These are phyloP conservation scores for Rhizomucor pusillus DNA, from an alignment of 371 early-diverging fungal genomes.

Conservation along the genomic window DNA sequence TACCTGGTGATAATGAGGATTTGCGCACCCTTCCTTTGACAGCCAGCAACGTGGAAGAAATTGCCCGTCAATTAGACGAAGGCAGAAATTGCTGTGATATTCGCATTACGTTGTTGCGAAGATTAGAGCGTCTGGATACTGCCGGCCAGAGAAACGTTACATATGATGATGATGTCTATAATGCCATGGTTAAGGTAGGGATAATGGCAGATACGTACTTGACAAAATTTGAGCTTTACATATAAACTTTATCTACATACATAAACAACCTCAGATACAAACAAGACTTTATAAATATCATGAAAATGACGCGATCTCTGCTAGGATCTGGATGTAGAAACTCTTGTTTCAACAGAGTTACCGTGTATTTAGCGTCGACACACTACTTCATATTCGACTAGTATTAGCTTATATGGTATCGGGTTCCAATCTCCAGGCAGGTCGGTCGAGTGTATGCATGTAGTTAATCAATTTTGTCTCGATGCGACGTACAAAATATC, in stretches of 20 bases:
- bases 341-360: not conserved
- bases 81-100: not conserved
- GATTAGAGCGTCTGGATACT: not conserved
- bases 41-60: no score
- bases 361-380: not conserved
- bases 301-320: not conserved
- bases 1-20: no score
- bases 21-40: no score
- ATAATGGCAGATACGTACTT: not conserved
- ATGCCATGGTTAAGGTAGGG: not conserved
- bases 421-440: no score
- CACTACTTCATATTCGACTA: no score
- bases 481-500: not conserved
- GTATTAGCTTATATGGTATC: no score
- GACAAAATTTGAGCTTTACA: not conserved
- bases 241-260: not conserved
- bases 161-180: slow-evolving; percentile 1
- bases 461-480: not conserved
- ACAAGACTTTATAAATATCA: not conserved
- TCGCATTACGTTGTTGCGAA: not conserved
- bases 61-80: not conserved
- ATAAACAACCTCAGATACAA: not conserved
- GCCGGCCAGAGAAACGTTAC: not conserved
- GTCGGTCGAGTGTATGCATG: no score
- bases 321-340: not conserved